Evolutionary conservation across 192 early-diverging fungal species (phyloP).

Genomic region (Haplosporangium gracile): DNA sequence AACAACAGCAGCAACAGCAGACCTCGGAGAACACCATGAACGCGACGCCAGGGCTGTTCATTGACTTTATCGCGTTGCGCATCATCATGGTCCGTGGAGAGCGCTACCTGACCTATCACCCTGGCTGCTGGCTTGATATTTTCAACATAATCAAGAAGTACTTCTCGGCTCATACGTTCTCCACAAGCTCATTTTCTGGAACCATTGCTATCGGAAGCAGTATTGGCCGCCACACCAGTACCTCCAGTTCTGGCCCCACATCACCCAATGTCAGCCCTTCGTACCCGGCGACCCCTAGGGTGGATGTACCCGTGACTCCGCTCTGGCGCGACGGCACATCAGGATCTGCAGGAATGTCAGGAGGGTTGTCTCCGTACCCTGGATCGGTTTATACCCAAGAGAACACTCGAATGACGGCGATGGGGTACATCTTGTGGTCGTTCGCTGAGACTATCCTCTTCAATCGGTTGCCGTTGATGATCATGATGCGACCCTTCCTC

Average conservation of each 20-base stretch:
- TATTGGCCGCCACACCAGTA: constrained; percentile 1
- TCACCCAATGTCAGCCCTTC: constrained; percentile 19
- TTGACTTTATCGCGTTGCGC: constrained; percentile 66
- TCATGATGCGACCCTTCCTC: constrained; percentile 61
- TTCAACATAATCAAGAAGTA: constrained; percentile 59
- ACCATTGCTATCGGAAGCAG: not conserved
- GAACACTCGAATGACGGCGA: constrained; percentile 32
- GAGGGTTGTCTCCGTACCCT: constrained; percentile 14
- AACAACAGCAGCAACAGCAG: not conserved
- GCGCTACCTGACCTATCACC: constrained; percentile 56
- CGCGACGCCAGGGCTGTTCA: constrained; percentile 49
- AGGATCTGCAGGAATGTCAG: not conserved
- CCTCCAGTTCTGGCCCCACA: constrained; percentile 12
- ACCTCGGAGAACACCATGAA: constrained; percentile 16
- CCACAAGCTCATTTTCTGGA: constrained; percentile 20
- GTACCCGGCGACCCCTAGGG: constrained; percentile 30
- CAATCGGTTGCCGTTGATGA: constrained; percentile 62
- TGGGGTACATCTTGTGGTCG: constrained; percentile 64
- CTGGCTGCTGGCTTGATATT: constrained; percentile 63
- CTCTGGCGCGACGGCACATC: not conserved
- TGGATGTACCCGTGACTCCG: constrained; percentile 23
- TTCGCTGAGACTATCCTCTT: constrained; percentile 67
- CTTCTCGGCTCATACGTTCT: constrained; percentile 24
- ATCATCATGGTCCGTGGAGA: constrained; percentile 66
- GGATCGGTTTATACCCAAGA: not conserved